Evolutionary conservation across 2,329 filamentous ascomycete genomes (phyloP), one percentile per base, ranked within the genome.

Genomic region (Raffaelea ambrosiae): DNA sequence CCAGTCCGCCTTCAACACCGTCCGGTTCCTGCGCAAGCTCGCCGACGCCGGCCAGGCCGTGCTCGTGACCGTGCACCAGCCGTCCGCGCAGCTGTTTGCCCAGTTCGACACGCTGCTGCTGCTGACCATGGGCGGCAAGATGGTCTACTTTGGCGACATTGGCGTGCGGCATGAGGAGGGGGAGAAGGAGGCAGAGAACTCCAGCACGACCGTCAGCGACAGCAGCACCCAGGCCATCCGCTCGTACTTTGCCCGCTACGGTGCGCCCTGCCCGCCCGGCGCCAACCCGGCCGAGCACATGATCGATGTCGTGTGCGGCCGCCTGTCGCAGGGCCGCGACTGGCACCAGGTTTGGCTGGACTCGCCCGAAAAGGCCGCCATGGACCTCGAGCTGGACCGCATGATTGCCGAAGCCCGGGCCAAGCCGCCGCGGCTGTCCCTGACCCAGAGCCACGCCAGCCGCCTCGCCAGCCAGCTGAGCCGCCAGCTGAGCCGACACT

Each of bases 201-300:
- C 16, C 14, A 19, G 18, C 38, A 19, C 31, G 5, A 8, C 5
- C 9, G 36, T 46, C 5, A 10, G 14, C 9, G 47, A 45, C 11
- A n/a, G n/a, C n/a, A 57, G 70, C 4, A 66, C 70, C 48, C 73
- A 73, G 0, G 62, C 63, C 4, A 76, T 69, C 0, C 59, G 48
- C 73, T 71, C 35, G 68, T 86, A 86, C 62, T 90, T 91, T 58
- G 77, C 77, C 41, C 66, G 69, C 19, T 76, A 86, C 50, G 85
- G 83, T 5, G 80, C 77, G 0, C 71, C 75, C 1, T 85, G 83
- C 52, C 74, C 76, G 1, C 53, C 68, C 0, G 74, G 77, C n/a
- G 26, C 7, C 7, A 89, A 88, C 55, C 83, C 83, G 2, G 85
- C 85, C 1, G 85, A 89, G 61, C 85, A 82, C 68, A 88, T 89